phyloP scores from a whole-genome alignment of 306 rosid genomes.

The Dryas octopetala region DNA sequence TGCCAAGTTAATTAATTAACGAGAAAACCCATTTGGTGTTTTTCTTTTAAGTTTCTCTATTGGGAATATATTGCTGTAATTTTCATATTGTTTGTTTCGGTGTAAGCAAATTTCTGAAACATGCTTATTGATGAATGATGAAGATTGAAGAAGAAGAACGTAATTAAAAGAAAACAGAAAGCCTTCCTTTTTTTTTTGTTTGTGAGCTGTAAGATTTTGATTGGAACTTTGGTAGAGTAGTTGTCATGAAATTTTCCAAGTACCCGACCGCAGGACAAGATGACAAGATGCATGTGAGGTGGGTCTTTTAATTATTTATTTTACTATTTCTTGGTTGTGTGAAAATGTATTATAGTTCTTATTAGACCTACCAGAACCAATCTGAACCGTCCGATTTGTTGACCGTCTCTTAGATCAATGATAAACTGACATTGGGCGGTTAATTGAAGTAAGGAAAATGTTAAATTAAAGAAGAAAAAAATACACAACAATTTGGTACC shows the following conservation, averaged over 20 bases:
- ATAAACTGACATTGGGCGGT: not conserved
- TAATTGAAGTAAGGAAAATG: not conserved
- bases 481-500: not conserved
- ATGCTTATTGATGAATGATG: not conserved
- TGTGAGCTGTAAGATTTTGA: not conserved
- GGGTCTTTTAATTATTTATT: not conserved
- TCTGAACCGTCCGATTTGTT: constrained; percentile 1
- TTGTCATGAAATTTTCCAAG: constrained; percentile 6
- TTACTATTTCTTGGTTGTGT: not conserved
- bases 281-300: constrained; percentile 30
- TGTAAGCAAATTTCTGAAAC: not conserved
- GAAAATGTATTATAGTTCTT: not conserved
- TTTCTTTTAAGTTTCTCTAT: not conserved
- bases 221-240: constrained; percentile 7
- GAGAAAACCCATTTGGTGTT: not conserved
- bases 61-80: not conserved
- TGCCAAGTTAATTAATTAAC: not conserved
- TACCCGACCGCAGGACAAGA: constrained; percentile 17
- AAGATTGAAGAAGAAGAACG: too few species aligned
- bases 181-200: too few species aligned
- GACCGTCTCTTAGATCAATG: constrained; percentile 19
- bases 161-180: too few species aligned
- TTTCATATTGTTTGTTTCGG: not conserved
- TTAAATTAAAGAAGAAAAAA: not conserved
- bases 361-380: constrained; percentile 1